A percentile compares a stretch with the other conserved stretches of the same genome.
These are phyloP conservation scores for Beauveria rudraprayagi DNA, from an alignment of 2,329 filamentous ascomycete genomes.

Conservation along the genomic window DNA sequence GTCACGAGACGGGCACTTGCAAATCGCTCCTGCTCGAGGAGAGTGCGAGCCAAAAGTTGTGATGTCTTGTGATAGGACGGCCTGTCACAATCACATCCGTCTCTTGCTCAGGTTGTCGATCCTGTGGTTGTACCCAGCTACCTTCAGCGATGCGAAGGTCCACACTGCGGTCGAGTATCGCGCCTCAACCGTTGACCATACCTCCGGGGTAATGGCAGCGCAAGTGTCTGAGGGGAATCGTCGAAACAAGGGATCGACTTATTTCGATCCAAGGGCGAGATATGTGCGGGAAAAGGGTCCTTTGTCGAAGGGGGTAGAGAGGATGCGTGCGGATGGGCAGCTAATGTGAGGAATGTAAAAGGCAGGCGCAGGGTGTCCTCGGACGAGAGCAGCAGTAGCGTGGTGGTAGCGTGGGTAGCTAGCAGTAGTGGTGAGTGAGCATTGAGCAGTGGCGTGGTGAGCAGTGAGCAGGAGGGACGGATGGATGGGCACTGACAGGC, in stretches of 20 bases:
- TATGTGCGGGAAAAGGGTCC: too few relatives aligned
- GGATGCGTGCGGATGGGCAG: background rate
- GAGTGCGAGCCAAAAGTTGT: background rate
- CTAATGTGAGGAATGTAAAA: slow-evolving; percentile 5
- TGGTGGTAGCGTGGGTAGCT: background rate
- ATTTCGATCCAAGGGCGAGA: background rate
- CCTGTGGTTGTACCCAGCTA: background rate
- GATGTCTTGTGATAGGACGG: background rate
- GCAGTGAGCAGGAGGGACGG: background rate
- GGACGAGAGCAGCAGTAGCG: background rate
- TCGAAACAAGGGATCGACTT: background rate
- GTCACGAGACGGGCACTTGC: slow-evolving; percentile 5
- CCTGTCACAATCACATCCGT: background rate
- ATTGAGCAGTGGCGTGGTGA: background rate
- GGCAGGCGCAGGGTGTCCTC: background rate
- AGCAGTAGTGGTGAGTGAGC: background rate
- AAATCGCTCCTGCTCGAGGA: slow-evolving; percentile 1
- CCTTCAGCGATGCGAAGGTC: background rate
- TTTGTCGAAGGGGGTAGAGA: too few relatives aligned
- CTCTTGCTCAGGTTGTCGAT: background rate
- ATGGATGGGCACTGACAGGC: background rate
- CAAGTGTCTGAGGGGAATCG: background rate
- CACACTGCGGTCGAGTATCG: background rate
- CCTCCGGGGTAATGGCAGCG: background rate
- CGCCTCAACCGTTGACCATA: slow-evolving; percentile 7